Conservation (phyloP, 345 rosid species). For the Iberis pinnata region DNA sequence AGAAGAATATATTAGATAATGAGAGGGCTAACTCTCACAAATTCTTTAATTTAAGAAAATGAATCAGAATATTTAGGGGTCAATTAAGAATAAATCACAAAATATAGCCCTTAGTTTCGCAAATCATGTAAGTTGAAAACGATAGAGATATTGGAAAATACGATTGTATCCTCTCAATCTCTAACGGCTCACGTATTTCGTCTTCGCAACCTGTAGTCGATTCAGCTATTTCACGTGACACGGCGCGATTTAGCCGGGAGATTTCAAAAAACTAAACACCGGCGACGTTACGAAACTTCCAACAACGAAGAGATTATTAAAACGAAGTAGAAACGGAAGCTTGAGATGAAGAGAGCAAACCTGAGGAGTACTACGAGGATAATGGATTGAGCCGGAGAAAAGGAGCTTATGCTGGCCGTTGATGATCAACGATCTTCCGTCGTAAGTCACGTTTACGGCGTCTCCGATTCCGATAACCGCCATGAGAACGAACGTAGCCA, state of each 20-base stretch:
- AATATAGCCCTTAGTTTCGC: background rate
- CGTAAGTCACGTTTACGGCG: slow-evolving; percentile 37
- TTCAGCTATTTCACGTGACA: slow-evolving; percentile 22
- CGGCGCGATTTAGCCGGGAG: background rate
- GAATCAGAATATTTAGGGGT: background rate
- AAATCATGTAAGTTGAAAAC: slow-evolving; percentile 12
- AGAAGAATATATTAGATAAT: background rate
- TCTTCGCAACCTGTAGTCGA: slow-evolving; percentile 10
- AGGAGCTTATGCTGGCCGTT: slow-evolving; percentile 54
- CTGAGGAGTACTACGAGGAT: slow-evolving; percentile 71
- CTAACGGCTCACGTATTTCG: slow-evolving; percentile 21
- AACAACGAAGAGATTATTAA: background rate
- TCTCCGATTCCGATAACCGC: slow-evolving; percentile 10
- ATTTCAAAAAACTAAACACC: background rate
- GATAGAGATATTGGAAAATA: slow-evolving; percentile 8
- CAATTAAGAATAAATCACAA: no score
- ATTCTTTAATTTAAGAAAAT: no score
- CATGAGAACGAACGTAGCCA: slow-evolving; percentile 15
- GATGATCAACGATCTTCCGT: slow-evolving; percentile 53
- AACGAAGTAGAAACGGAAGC: background rate
- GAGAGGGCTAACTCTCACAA: no score
- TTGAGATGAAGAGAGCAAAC: slow-evolving; percentile 26
- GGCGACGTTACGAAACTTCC: background rate
- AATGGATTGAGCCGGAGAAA: slow-evolving; percentile 83
- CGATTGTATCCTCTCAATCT: slow-evolving; percentile 19